Evolutionary conservation across 2,329 filamentous ascomycete species (phyloP), one percentile per base, ranked within the genome.

Genomic region (Sarocladium brachiariae): DNA sequence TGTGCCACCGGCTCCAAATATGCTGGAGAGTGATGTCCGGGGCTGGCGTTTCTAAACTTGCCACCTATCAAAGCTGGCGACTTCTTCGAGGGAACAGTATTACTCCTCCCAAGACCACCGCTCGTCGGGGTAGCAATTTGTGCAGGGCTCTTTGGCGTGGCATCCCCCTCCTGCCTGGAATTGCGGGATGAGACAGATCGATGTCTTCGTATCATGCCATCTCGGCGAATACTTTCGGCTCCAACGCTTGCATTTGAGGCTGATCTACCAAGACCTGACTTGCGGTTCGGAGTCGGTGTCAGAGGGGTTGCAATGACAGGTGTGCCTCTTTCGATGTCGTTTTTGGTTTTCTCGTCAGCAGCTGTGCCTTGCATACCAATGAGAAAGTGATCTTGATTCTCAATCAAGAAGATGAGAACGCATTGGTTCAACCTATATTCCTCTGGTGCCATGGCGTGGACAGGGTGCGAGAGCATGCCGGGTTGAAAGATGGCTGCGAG

Each of bases 311-410:
- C 67, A 58, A 66, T 35, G 14, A 39, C n/a, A 6, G 76, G 78
- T 2, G 86, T 86, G 51, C 87, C 88, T 61, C 91, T 84, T 56
- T 83, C 75, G 38, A 85, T 77, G 58, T 80, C 77, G 58, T 79
- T 73, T 58, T 78, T 77, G 1, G 80, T 84, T 63, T 78, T 84
- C 63, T 95, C 89, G 63, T 96, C 91, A n/a, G 91, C 88, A n/a
- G 83, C 91, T n/a, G 91, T 96, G 39, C 93, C 93, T 63, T 90
- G 89, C 93, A 99, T 99, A 51, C 93, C 93, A 56, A 99, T 95
- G 57, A 99, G 74, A 74, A 99, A 99, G 67, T 96, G 89, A 62
- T 99, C 93, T 66, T 99, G 93, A 61, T 99, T 96, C 64, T 97
- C 91, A 57, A 99, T 99, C 58, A 99, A 72, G 67, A 99, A 99